These are phyloP conservation scores for Apiospora rasikravindrae DNA, from an alignment of 2,329 filamentous ascomycete species.

Conservation along the genomic window DNA sequence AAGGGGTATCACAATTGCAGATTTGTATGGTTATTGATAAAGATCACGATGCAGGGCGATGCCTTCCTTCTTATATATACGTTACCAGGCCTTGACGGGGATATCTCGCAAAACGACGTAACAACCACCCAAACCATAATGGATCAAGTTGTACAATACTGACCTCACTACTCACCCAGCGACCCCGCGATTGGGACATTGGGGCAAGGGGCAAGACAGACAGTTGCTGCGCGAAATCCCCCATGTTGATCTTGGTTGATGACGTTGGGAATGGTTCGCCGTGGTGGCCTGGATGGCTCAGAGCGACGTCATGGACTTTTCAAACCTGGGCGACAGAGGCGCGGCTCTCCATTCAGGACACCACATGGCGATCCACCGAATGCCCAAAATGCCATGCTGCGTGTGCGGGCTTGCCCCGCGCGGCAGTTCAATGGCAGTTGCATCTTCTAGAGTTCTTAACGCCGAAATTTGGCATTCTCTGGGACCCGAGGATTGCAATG, in stretches of 20 bases:
- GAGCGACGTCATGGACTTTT: slow-evolving; percentile 17
- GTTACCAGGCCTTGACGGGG: background rate
- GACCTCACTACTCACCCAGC: background rate
- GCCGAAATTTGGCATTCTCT: background rate
- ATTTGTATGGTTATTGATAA: background rate
- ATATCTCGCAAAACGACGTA: background rate
- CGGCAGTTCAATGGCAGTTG: slow-evolving; percentile 8
- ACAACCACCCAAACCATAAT: background rate
- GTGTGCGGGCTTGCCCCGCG: background rate
- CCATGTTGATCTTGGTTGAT: background rate
- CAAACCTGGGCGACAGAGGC: background rate
- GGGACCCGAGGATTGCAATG: no score
- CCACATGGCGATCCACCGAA: background rate
- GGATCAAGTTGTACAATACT: background rate
- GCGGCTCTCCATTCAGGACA: slow-evolving; percentile 1
- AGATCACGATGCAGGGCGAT: background rate
- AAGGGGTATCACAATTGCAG: background rate
- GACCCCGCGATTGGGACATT: slow-evolving; percentile 4
- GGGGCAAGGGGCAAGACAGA: background rate
- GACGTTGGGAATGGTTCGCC: background rate
- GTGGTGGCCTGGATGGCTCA: slow-evolving; percentile 8
- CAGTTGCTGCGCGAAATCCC: background rate
- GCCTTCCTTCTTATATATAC: background rate
- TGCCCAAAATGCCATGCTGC: background rate
- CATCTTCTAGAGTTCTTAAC: background rate